These are phyloP conservation scores for Arabidopsis lyrata DNA, from an alignment of 441 rosid genomes.

Conservation along the genomic window DNA sequence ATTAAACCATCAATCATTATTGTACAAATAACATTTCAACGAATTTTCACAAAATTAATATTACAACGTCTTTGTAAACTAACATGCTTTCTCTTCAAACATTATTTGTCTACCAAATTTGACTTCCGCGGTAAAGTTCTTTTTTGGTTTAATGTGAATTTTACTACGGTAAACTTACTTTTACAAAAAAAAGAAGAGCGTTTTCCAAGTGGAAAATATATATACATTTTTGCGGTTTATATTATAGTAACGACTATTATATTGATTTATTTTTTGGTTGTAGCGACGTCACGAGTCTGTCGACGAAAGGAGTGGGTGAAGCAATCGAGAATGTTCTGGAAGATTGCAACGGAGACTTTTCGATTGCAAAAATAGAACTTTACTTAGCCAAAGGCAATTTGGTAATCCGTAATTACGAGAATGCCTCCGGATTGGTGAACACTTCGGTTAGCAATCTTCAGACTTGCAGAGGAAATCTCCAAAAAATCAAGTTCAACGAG, in stretches of 20 bases:
- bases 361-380: neutral
- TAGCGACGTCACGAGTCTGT: neutral
- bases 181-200: too few species aligned
- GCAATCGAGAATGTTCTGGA: slow-evolving; percentile 5
- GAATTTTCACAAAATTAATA: too few species aligned
- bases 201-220: too few species aligned
- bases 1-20: neutral
- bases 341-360: slow-evolving; percentile 4
- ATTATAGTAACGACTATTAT: neutral
- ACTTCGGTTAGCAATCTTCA: neutral
- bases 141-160: too few species aligned
- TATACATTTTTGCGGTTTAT: too few species aligned
- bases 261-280: neutral
- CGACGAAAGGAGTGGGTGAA: neutral
- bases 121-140: too few species aligned
- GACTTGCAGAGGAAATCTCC: slow-evolving; percentile 13
- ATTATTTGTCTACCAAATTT: too few species aligned
- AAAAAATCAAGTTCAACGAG: neutral
- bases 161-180: too few species aligned
- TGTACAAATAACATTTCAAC: neutral
- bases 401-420: too few species aligned
- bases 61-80: too few species aligned
- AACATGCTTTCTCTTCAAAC: too few species aligned
- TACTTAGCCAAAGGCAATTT: neutral
- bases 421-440: neutral